phyloP scores from a whole-genome alignment of 2,329 filamentous ascomycete genomes.

The Basipetospora chlamydospora region DNA sequence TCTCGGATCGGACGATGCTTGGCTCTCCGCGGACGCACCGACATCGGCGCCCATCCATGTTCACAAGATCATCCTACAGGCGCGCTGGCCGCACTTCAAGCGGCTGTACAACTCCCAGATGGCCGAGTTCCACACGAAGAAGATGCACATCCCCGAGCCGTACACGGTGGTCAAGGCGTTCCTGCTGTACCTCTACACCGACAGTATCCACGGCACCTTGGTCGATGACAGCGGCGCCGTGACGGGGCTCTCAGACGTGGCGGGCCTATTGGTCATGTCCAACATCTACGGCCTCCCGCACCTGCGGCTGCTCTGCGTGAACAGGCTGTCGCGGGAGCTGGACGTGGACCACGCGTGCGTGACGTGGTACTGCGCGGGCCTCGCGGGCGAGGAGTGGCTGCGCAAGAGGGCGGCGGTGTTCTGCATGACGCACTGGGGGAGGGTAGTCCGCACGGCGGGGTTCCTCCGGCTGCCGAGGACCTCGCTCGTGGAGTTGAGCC shows the following conservation, averaged over 20 bases:
- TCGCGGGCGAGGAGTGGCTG: conserved; percentile 87
- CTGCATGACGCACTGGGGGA: conserved; percentile 88
- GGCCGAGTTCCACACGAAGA: conserved; percentile 92
- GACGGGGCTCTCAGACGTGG: conserved; percentile 68
- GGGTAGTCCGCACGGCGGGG: conserved; percentile 76
- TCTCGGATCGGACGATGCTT: conserved; percentile 29
- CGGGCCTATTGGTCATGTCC: conserved; percentile 89
- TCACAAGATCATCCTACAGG: conserved; percentile 84
- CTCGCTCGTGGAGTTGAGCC: conserved; percentile 78
- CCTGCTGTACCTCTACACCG: conserved; percentile 91
- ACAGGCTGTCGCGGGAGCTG: conserved; percentile 76
- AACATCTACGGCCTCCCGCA: conserved; percentile 97
- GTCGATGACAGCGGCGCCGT: conserved; percentile 54
- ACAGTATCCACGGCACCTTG: conserved; percentile 55
- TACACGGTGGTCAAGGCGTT: conserved; percentile 91
- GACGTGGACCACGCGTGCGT: conserved; percentile 91
- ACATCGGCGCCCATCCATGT: conserved; percentile 83
- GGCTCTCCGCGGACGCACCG: conserved; percentile 45
- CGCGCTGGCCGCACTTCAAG: conserved; percentile 93
- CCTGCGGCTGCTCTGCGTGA: conserved; percentile 78
- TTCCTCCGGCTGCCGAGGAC: conserved; percentile 68
- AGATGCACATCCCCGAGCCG: conserved; percentile 95
- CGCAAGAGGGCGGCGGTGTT: conserved; percentile 76
- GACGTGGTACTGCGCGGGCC: conserved; percentile 86
- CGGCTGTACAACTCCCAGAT: conserved; percentile 87